These are phyloP conservation scores for Naegleria gruberi DNA, from an alignment of 208 protist genomes.

Conservation along the genomic window DNA sequence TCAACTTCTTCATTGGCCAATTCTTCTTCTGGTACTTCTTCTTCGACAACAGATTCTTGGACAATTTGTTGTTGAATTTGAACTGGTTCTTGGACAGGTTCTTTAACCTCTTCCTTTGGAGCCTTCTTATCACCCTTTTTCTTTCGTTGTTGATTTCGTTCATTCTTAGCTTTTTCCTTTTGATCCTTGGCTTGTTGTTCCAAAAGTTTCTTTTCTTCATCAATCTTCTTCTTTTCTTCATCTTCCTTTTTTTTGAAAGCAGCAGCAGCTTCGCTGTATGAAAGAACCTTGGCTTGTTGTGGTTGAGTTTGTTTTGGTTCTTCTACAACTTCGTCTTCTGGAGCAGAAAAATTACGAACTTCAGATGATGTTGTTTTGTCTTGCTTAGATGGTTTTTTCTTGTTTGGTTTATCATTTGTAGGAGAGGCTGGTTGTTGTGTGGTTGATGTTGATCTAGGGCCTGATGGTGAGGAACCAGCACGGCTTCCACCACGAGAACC, in stretches of 20 bases:
- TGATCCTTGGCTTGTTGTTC: background rate
- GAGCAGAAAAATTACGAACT: background rate
- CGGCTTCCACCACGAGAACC: background rate
- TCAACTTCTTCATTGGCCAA: background rate
- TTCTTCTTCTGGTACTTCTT: background rate
- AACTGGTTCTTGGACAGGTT: background rate
- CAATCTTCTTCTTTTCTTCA: background rate
- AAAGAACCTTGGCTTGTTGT: background rate
- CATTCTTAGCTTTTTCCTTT: background rate
- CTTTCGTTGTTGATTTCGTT: background rate
- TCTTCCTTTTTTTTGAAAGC: background rate
- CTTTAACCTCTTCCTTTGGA: background rate
- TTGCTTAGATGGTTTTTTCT: background rate
- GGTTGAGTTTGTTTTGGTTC: background rate
- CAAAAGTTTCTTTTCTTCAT: background rate
- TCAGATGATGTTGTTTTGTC: background rate
- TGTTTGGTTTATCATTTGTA: background rate
- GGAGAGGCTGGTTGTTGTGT: background rate
- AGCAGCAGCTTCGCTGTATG: background rate
- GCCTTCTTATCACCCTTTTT: background rate
- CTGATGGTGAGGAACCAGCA: background rate
- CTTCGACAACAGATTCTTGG: background rate
- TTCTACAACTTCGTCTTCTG: background rate
- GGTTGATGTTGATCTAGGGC: background rate
- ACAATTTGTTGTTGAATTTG: background rate